Base-by-base conservation (phyloP, 495 filamentous ascomycete genomes). In the Aspergillus nanangensis region DNA sequence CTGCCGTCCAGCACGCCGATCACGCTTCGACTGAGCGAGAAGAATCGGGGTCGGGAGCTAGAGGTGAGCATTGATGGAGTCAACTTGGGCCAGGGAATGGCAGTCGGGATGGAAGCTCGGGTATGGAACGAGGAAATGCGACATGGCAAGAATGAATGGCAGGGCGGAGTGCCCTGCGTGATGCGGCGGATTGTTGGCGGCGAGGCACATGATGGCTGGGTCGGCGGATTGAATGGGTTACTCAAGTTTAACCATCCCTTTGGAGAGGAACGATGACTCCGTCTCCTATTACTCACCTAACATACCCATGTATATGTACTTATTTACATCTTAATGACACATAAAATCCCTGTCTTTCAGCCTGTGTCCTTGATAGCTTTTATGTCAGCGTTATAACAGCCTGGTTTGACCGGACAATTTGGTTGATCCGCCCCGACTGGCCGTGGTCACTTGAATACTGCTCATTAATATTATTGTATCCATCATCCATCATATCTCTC, bases 171-270 rank as follows among this genome's bases (percentile, higher is more conserved):
- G n/a, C 77, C 77, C 10, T 78, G 75, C 50, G 70, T 80, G 17
- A 76, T 79, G 69, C 66, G 76, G 31, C 59, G 75, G 53, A 65
- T 65, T 29, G 60, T 65, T 13, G 78, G 79, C 2, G 67, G 67
- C 8, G 83, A 86, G 51, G 67, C 75, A 18, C 81, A 84, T 51
- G 93, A 97, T 62, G 88, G 88, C 11, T 98, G 94, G 94, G 93
- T 98, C 13, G 93, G 92, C 1, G 93, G 94, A 5, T 65, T 98
- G 65, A 97, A 96, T 66, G 88, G 88, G 38, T 60, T 97, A 55
- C 70, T 98, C 56, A 98, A 98, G 70, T 98, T 97, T 56, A 98
- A 98, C 62, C 86, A 96, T 70, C 90, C 94, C 3, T 96, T 98
- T 72, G 93, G 93, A 0, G 89, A 95, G 58, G 75, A 84, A 44